Conservation (phyloP, 2,329 filamentous ascomycete species). For the Arthrobotrys megalospora region DNA sequence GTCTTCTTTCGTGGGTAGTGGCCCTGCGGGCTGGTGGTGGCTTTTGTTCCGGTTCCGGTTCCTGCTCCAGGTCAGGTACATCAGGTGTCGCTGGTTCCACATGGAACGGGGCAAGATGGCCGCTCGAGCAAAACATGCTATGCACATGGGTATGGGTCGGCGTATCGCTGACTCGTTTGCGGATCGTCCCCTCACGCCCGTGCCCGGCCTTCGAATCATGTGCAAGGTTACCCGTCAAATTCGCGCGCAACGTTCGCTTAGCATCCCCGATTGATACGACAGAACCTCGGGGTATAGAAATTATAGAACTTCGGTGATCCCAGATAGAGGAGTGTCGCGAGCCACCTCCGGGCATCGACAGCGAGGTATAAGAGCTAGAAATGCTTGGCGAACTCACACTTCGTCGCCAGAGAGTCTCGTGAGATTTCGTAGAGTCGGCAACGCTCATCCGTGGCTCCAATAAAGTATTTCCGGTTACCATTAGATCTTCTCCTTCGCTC, state of each 20-base stretch:
- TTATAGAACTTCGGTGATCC: constrained; percentile 42
- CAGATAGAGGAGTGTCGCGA: constrained; percentile 49
- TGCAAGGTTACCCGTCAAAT: constrained; percentile 43
- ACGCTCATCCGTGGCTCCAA: constrained; percentile 45
- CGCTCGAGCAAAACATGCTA: constrained; percentile 28
- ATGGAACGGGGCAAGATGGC: constrained; percentile 35
- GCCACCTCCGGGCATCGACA: constrained; percentile 19
- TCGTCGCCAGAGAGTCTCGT: constrained; percentile 53
- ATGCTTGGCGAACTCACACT: constrained; percentile 58
- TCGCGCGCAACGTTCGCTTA: constrained; percentile 44
- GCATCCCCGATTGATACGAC: constrained; percentile 42
- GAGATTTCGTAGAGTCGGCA: constrained; percentile 45
- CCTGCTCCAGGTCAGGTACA: not conserved
- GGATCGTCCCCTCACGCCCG: not conserved
- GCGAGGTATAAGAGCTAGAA: constrained; percentile 51
- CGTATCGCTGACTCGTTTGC: constrained; percentile 24
- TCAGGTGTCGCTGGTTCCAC: not conserved
- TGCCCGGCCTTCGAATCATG: constrained; percentile 3
- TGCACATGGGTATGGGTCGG: constrained; percentile 22
- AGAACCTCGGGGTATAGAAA: constrained; percentile 43
- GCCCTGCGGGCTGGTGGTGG: constrained; percentile 16
- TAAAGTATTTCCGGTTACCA: not conserved
- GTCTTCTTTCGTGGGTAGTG: constrained; percentile 25
- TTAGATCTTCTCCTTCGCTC: not conserved
- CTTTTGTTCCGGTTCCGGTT: not conserved